Base-by-base conservation (phyloP, 345 rosid species). In the Physaria fendleri region DNA sequence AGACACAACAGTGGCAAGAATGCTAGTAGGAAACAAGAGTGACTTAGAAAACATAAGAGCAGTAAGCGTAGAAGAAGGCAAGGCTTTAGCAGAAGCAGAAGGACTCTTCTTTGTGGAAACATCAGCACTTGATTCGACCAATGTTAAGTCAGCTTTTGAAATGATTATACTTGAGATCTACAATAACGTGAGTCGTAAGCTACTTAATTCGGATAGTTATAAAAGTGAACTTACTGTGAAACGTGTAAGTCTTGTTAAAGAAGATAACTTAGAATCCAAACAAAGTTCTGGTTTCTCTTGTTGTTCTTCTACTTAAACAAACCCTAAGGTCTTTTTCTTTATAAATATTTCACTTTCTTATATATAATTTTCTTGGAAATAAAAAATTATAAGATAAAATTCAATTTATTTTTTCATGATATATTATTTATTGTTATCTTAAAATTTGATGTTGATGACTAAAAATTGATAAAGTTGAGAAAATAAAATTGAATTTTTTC, bases 41-140 rank as follows among this genome's bases (percentile, higher is more conserved):
- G 97, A 91, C 69, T 61, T 91, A 54, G 89, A 78, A 55, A 77
- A 65, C 53, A 85, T 83, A 27, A 74, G 94, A 64, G 87, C 83
- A 38, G 91, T 90, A 39, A 80, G 81, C 32, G 69, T 72, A 1
- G 94, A 87, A 8, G 96, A 90, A 73, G 97, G 94, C 18, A 90
- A 81, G 67, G 71, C 57, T 24, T 69, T 90, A 14, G 96, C 96
- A 0, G 94, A 87, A 81, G 72, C 73, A 1, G 77, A 87, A 30
- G 90, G 85, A 10, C 58, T 90, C 24, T 87, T 87, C 76, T 90
- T 90, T 78, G 85, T 90, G 84, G 94, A 90, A 64, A 90, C 96
- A 39, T 90, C 97, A 2, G 91, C 97, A 12, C 79, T 90, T 41
- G 87, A 82, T 72, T 78, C 97, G 3, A 85, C 94, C 3, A 90